phyloP scores from a whole-genome alignment of 2,329 filamentous ascomycete species.

The Niveomyces coronatus region DNA sequence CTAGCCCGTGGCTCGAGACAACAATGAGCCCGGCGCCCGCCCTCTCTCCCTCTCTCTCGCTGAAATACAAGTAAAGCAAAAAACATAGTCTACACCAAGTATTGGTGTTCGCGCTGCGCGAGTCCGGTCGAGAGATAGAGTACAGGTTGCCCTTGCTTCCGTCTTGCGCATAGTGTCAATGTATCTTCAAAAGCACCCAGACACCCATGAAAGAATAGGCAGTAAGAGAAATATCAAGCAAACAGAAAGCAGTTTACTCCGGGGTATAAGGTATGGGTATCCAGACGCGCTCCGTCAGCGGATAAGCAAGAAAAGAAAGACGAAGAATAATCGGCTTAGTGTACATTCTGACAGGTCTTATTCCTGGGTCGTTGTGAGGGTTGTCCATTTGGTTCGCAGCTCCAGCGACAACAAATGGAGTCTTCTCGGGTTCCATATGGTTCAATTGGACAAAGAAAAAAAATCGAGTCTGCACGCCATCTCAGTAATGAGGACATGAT shows the following conservation, averaged over 20 bases:
- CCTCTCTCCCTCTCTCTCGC: conserved; percentile 7
- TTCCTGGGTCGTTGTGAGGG: conserved; percentile 16
- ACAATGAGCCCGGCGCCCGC: too few relatives aligned
- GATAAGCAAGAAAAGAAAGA: conserved; percentile 14
- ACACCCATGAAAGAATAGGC: conserved; percentile 12
- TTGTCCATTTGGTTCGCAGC: conserved; percentile 13
- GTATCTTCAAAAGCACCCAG: conserved; percentile 8
- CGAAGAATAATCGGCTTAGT: conserved; percentile 20
- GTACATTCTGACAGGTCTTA: conserved; percentile 18
- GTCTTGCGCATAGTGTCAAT: conserved; percentile 9
- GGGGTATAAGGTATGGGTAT: conserved; percentile 14
- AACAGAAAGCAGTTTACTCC: conserved; percentile 16
- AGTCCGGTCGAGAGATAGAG: conserved; percentile 16
- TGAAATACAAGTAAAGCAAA: conserved; percentile 15
- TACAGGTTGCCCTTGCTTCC: conserved; percentile 21
- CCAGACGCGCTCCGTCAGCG: conserved; percentile 12
- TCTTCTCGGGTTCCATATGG: conserved; percentile 4
- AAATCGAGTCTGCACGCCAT: too few relatives aligned
- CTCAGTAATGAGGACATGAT: too few relatives aligned
- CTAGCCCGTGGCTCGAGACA: too few relatives aligned
- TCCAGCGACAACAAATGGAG: conserved; percentile 15
- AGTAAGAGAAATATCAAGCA: conserved; percentile 17
- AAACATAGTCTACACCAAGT: conserved; percentile 7
- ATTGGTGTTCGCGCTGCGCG: conserved; percentile 3
- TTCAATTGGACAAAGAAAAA: conserved; percentile 12